Conservation (phyloP, 2,329 filamentous ascomycete species). For the Aspergillus neotritici region DNA sequence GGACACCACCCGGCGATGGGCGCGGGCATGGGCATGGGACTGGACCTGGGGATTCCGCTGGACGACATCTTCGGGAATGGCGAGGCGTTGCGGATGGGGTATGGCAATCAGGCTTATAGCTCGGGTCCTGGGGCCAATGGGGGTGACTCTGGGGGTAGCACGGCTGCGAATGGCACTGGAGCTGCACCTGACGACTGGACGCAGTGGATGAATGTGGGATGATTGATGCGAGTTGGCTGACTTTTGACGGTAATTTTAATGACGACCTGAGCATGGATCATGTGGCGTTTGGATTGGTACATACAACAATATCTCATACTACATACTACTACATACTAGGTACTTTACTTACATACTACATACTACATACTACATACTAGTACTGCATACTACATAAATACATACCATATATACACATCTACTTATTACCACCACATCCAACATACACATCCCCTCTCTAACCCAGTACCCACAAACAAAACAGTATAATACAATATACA, state of each 20-base stretch:
- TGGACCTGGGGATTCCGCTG: constrained; percentile 33
- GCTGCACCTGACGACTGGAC: constrained; percentile 29
- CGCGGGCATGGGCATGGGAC: constrained; percentile 29
- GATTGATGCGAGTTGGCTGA: not conserved
- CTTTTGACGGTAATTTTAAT: constrained; percentile 1
- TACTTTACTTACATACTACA: not conserved
- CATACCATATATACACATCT: not conserved
- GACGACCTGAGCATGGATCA: constrained; percentile 3
- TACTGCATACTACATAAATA: too few species aligned
- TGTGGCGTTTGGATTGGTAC: constrained; percentile 3
- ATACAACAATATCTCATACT: constrained; percentile 1
- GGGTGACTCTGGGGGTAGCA: too few species aligned
- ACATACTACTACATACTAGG: not conserved
- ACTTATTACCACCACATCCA: not conserved
- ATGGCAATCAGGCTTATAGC: too few species aligned
- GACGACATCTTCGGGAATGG: constrained; percentile 40
- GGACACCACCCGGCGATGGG: constrained; percentile 25
- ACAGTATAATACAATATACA: not conserved
- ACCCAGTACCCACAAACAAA: too few species aligned
- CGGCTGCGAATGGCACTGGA: too few species aligned
- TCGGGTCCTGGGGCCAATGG: too few species aligned
- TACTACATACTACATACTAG: not conserved
- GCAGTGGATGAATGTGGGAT: constrained; percentile 35
- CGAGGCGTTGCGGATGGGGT: constrained; percentile 9
- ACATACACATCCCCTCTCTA: too few species aligned